Conservation (phyloP, 305 asterid genomes). For the Vinca major region DNA sequence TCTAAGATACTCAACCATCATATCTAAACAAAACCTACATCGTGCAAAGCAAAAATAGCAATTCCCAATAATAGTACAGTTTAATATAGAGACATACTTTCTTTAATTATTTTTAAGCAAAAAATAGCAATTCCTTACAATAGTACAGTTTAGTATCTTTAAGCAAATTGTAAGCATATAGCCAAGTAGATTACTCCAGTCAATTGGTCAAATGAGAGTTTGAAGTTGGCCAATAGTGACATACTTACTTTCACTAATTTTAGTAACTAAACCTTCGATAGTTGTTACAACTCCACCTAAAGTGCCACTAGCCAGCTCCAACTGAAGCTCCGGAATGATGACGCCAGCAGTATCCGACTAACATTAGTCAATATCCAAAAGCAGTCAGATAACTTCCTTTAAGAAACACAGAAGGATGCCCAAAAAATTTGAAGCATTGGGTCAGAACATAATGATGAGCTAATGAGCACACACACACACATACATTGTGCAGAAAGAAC, state of each 20-base stretch:
- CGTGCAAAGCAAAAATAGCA: background rate
- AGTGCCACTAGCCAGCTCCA: constrained; percentile 83
- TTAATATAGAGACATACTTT: no score
- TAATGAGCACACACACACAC: background rate
- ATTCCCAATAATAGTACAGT: background rate
- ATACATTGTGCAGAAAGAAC: background rate
- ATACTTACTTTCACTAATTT: constrained; percentile 73
- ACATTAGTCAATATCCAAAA: constrained; percentile 8
- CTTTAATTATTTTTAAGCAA: background rate
- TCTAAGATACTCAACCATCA: background rate
- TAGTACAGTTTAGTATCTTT: background rate
- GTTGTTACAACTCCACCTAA: constrained; percentile 92
- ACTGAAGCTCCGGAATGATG: constrained; percentile 65
- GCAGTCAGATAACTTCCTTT: background rate
- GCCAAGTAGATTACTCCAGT: background rate
- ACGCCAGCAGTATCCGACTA: constrained; percentile 88
- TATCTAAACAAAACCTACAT: background rate
- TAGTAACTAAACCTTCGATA: constrained; percentile 79
- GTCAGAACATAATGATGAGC: background rate
- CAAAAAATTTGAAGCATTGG: background rate
- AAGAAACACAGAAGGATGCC: no score
- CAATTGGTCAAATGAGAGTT: background rate
- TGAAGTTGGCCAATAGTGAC: background rate
- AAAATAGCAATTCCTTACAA: no score
- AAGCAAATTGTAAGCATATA: background rate